Conservation (phyloP, 2,329 filamentous ascomycete genomes). For the Cercospora berteroae region DNA sequence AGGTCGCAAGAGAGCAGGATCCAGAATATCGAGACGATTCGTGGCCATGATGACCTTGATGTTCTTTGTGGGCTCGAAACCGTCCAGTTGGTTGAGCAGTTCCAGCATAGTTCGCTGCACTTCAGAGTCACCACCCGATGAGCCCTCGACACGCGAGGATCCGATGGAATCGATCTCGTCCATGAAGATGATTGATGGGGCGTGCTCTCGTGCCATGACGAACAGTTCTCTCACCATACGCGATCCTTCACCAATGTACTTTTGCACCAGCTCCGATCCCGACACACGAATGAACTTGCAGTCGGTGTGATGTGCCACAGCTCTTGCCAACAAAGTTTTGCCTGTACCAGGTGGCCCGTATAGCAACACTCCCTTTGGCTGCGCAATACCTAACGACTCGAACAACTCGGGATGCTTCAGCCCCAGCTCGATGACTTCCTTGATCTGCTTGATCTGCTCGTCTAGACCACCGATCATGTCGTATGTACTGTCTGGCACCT, state of each 20-base stretch:
- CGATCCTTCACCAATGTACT: slow-evolving; percentile 97
- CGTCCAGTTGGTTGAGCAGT: slow-evolving; percentile 94
- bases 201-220: slow-evolving; percentile 98
- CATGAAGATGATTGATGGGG: slow-evolving; percentile 99
- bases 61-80: slow-evolving; percentile 92
- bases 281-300: slow-evolving; percentile 99
- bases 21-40: slow-evolving; percentile 94
- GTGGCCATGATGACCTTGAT: slow-evolving; percentile 99
- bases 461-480: slow-evolving; percentile 99
- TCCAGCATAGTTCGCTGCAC: slow-evolving; percentile 99
- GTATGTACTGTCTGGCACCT: slow-evolving; percentile 98
- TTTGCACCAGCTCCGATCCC: slow-evolving; percentile 93
- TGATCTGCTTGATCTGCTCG: slow-evolving; percentile 99
- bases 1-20: slow-evolving; percentile 90
- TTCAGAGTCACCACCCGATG: slow-evolving; percentile 92
- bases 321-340: slow-evolving; percentile 91
- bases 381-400: slow-evolving; percentile 96
- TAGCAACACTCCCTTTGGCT: slow-evolving; percentile 94
- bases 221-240: slow-evolving; percentile 99
- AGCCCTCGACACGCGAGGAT: slow-evolving; percentile 92
- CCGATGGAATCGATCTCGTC: slow-evolving; percentile 99
- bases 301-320: slow-evolving; percentile 96
- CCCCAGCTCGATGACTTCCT: slow-evolving; percentile 98
- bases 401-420: slow-evolving; percentile 98
- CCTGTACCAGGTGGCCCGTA: slow-evolving; percentile 97